A percentile compares a stretch with the other conserved stretches of the same genome.
Evolutionary conservation across 371 early-diverging fungal genomes (phyloP).

Genomic region (Apophysomyces sp.): DNA sequence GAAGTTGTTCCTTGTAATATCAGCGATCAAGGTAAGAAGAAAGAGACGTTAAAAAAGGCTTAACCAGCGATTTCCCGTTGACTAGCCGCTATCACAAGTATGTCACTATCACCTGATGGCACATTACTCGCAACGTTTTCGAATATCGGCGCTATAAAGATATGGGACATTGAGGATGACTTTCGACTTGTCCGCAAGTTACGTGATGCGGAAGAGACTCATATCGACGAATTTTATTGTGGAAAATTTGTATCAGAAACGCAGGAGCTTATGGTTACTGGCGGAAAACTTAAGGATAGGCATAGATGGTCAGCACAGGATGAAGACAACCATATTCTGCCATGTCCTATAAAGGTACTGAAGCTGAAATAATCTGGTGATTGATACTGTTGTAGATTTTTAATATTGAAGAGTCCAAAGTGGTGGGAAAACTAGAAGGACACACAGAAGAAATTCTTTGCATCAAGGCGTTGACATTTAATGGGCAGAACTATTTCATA

Average conservation of each 20-base stretch:
- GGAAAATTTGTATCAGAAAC: conserved; percentile 61
- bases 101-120: conserved; percentile 74
- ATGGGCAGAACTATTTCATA: conserved; percentile 71
- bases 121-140: conserved; percentile 76
- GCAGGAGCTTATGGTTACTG: conserved; percentile 8
- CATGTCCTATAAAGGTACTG: conserved; percentile 73
- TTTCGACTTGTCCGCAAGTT: conserved; percentile 62
- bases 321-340: conserved; percentile 84
- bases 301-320: conserved; percentile 78
- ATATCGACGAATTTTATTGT: conserved; percentile 84
- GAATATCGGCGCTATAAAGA: conserved; percentile 59
- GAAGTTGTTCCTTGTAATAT: conserved; percentile 50
- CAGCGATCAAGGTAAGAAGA: conserved; percentile 41
- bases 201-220: conserved; percentile 64
- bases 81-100: conserved; percentile 63
- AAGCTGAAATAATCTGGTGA: not conserved
- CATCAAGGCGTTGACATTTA: conserved; percentile 65
- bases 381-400: conserved; percentile 52
- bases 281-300: conserved; percentile 66
- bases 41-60: not conserved
- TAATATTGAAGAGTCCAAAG: conserved; percentile 67
- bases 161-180: conserved; percentile 70
- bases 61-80: not conserved
- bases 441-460: conserved; percentile 82
- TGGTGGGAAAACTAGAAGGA: conserved; percentile 64